These are phyloP conservation scores for Colletotrichum viniferum DNA, from an alignment of 2,329 filamentous ascomycete genomes.

Conservation along the genomic window DNA sequence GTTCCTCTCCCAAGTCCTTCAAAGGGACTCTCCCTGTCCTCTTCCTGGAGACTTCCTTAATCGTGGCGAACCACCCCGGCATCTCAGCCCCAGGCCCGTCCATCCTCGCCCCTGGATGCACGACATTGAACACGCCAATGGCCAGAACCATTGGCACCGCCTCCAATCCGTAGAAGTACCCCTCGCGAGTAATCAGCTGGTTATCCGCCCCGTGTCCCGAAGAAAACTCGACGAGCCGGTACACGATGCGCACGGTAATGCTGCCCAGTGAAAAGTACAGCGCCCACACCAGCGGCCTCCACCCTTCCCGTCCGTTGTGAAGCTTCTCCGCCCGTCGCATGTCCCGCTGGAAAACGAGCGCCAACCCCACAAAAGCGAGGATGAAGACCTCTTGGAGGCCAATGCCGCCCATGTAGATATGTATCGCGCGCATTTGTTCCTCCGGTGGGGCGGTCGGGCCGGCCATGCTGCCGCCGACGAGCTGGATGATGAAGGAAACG, in stretches of 20 bases:
- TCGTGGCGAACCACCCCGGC: not conserved
- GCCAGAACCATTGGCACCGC: constrained; percentile 46
- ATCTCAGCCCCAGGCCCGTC: constrained; percentile 4
- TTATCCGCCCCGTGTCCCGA: constrained; percentile 36
- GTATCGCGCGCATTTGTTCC: constrained; percentile 34
- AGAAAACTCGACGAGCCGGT: constrained; percentile 57
- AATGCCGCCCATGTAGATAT: constrained; percentile 56
- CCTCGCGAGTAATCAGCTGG: constrained; percentile 36
- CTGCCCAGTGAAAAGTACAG: constrained; percentile 39
- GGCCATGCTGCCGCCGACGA: constrained; percentile 35
- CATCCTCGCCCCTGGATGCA: constrained; percentile 36
- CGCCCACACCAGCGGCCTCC: constrained; percentile 29
- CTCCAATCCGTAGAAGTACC: constrained; percentile 53
- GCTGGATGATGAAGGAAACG: constrained; percentile 36
- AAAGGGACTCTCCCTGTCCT: not conserved
- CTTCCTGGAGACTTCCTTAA: not conserved
- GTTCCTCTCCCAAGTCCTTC: not conserved
- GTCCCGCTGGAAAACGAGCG: constrained; percentile 39
- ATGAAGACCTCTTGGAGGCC: constrained; percentile 56
- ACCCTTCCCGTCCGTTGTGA: not conserved
- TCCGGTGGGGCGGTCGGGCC: constrained; percentile 27
- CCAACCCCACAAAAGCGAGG: constrained; percentile 46
- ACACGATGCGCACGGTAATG: constrained; percentile 55
- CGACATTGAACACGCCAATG: constrained; percentile 44
- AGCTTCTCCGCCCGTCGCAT: constrained; percentile 25